Evolutionary conservation across 345 rosid genomes (phyloP).

Genomic region (Gossypium australe): DNA sequence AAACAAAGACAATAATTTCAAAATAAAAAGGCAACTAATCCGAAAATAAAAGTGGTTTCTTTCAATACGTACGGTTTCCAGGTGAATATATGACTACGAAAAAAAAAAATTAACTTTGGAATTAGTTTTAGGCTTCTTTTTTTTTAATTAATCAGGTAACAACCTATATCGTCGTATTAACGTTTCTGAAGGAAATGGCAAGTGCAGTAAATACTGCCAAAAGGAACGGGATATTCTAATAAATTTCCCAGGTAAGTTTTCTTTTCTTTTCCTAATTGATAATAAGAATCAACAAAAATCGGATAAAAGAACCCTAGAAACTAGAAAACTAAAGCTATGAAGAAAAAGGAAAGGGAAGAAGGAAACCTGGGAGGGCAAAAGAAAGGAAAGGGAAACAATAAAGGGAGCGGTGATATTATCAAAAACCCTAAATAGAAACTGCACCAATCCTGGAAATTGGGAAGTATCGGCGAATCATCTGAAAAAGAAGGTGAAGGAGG

Average conservation of each 20-base stretch:
- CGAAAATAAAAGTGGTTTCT: too few relatives aligned
- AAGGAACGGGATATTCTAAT: neutral
- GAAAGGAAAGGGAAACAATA: neutral
- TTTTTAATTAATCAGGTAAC: neutral
- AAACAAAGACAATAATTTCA: neutral
- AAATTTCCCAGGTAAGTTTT: neutral
- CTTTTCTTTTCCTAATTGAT: neutral
- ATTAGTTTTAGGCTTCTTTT: neutral
- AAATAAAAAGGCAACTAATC: too few relatives aligned
- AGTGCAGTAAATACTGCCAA: constrained; percentile 2
- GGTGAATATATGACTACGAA: neutral
- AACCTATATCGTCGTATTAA: neutral
- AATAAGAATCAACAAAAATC: neutral
- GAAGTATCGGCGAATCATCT: neutral
- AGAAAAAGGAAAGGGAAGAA: neutral
- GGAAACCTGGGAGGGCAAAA: neutral
- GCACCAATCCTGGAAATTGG: constrained; percentile 6
- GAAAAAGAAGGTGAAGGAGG: neutral
- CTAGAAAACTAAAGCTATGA: neutral
- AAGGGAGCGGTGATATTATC: neutral
- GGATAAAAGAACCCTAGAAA: neutral
- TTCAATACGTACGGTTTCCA: neutral
- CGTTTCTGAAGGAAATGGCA: neutral
- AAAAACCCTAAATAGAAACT: constrained; percentile 9
- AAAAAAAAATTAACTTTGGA: neutral